These are phyloP conservation scores for Colletotrichum eremochloae DNA, from an alignment of 2,329 filamentous ascomycete genomes.

Conservation along the genomic window DNA sequence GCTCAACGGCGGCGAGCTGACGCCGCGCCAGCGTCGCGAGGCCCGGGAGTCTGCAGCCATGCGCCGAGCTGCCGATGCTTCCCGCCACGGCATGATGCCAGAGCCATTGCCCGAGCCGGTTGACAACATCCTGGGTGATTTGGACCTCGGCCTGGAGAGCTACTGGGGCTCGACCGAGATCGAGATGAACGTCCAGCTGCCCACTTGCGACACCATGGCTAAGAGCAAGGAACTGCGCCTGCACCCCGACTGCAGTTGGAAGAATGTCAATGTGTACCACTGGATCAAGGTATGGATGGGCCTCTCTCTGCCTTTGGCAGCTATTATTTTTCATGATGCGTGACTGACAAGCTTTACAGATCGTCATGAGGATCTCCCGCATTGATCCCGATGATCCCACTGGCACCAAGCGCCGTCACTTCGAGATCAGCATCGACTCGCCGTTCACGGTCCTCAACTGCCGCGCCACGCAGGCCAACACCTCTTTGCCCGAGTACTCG, in stretches of 20 bases:
- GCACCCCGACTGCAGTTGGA: slow-evolving; percentile 93
- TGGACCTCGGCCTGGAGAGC: slow-evolving; percentile 77
- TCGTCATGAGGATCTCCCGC: slow-evolving; percentile 92
- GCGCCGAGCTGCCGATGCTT: slow-evolving; percentile 68
- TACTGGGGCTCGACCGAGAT: slow-evolving; percentile 92
- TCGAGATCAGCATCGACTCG: slow-evolving; percentile 96
- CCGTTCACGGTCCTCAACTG: slow-evolving; percentile 95
- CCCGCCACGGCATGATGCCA: slow-evolving; percentile 55
- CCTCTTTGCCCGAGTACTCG: slow-evolving; percentile 83
- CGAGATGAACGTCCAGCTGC: slow-evolving; percentile 93
- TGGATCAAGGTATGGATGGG: slow-evolving; percentile 85
- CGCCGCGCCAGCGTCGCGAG: slow-evolving; percentile 60
- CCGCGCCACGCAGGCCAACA: slow-evolving; percentile 92
- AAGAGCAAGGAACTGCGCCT: slow-evolving; percentile 75
- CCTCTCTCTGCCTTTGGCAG: too few relatives aligned
- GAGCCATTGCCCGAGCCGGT: slow-evolving; percentile 63
- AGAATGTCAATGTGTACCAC: slow-evolving; percentile 93
- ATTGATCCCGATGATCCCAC: slow-evolving; percentile 81
- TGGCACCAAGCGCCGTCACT: slow-evolving; percentile 82
- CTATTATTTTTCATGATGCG: neutral
- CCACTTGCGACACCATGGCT: slow-evolving; percentile 88
- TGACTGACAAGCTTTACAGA: slow-evolving; percentile 61
- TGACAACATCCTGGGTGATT: slow-evolving; percentile 84
- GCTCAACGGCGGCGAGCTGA: slow-evolving; percentile 83
- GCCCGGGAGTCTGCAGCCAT: slow-evolving; percentile 62